These are phyloP conservation scores for Lactifluus pinguis DNA, from an alignment of 768 basidiomycete genomes.

Conservation along the genomic window DNA sequence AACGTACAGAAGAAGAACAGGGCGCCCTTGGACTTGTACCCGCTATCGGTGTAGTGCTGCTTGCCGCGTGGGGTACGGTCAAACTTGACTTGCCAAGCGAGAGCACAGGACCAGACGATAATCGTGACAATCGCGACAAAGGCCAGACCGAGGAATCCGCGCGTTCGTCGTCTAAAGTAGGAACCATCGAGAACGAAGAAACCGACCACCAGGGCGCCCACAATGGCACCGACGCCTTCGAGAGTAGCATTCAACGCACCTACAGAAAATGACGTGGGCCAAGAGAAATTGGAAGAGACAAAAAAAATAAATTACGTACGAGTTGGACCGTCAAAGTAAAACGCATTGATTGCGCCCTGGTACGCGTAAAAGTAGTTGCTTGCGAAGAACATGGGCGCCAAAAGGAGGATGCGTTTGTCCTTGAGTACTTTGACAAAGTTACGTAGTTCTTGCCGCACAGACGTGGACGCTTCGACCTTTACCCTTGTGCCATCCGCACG, in stretches of 20 bases:
- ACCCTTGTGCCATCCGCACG: conserved; percentile 36
- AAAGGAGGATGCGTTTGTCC: conserved; percentile 34
- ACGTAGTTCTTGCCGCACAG: conserved; percentile 25
- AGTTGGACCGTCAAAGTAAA: conserved; percentile 35
- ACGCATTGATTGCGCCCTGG: conserved; percentile 34
- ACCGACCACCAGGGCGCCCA: conserved; percentile 36
- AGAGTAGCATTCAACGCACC: conserved; percentile 33
- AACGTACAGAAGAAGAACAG: conserved; percentile 34
- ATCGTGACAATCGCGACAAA: conserved; percentile 27
- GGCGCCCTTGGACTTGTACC: conserved; percentile 29
- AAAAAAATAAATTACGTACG: conserved; percentile 19
- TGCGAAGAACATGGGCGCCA: conserved; percentile 37
- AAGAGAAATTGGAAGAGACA: too few species aligned
- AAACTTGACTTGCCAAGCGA: conserved; percentile 36
- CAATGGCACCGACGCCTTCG: conserved; percentile 33
- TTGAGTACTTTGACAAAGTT: conserved; percentile 29
- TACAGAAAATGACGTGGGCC: not conserved
- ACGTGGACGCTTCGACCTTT: conserved; percentile 27
- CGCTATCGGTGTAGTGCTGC: conserved; percentile 28
- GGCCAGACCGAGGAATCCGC: conserved; percentile 32
- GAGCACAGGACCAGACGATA: conserved; percentile 32
- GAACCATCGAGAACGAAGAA: conserved; percentile 31
- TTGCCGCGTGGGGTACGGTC: conserved; percentile 19
- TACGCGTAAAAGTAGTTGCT: conserved; percentile 41
- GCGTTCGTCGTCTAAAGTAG: conserved; percentile 28